These are phyloP conservation scores for Saitozyma podzolica DNA, from an alignment of 768 basidiomycete species.

Conservation along the genomic window DNA sequence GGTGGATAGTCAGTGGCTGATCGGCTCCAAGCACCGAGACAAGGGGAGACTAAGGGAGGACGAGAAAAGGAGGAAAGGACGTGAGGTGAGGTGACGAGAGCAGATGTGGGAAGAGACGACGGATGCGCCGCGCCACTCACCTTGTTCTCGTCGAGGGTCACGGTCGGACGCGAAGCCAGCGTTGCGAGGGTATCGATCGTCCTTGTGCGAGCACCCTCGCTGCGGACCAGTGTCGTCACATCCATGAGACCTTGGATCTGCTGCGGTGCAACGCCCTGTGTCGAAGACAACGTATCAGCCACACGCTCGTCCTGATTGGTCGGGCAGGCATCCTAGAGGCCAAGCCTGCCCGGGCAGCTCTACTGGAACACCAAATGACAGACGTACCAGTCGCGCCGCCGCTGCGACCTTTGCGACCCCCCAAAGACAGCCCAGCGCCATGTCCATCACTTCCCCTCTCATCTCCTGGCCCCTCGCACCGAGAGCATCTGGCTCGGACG, in stretches of 20 bases:
- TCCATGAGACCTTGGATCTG: slow-evolving; percentile 62
- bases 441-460: slow-evolving; percentile 71
- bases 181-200: slow-evolving; percentile 83
- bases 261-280: slow-evolving; percentile 60
- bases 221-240: slow-evolving; percentile 62
- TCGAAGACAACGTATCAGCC: slow-evolving; percentile 18
- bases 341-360: not conserved
- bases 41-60: too few relatives aligned
- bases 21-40: too few relatives aligned
- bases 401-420: slow-evolving; percentile 78
- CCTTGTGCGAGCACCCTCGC: slow-evolving; percentile 66
- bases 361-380: not conserved
- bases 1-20: too few relatives aligned
- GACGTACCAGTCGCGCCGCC: slow-evolving; percentile 60
- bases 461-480: slow-evolving; percentile 59
- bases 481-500: slow-evolving; percentile 37
- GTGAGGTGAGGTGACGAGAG: too few relatives aligned
- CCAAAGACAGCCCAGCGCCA: slow-evolving; percentile 68
- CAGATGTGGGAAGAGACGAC: too few relatives aligned
- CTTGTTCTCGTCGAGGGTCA: slow-evolving; percentile 67
- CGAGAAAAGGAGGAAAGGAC: too few relatives aligned
- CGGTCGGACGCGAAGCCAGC: slow-evolving; percentile 68
- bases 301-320: not conserved
- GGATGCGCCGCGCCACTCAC: too few relatives aligned
- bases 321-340: slow-evolving; percentile 2